These are phyloP conservation scores for Sanghuangporus weigelae DNA, from an alignment of 1,284 basidiomycete genomes.

Conservation along the genomic window DNA sequence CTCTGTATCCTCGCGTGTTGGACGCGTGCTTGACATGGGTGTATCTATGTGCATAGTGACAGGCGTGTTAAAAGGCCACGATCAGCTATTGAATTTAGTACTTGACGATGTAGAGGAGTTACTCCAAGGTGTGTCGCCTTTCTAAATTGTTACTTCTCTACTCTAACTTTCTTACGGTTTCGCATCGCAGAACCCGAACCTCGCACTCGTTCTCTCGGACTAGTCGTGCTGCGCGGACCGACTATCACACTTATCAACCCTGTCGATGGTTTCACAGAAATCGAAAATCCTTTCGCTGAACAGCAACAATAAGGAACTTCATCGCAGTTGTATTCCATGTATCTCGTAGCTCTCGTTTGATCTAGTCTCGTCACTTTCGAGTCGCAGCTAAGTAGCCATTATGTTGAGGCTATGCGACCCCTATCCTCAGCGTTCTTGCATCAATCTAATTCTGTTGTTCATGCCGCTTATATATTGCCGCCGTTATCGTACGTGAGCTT, in stretches of 20 bases:
- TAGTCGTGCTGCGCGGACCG: constrained; percentile 87
- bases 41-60: constrained; percentile 53
- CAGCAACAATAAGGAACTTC: constrained; percentile 34
- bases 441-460: background rate
- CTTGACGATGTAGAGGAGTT: constrained; percentile 85
- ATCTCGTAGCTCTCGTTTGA: background rate
- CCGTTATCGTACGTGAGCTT: background rate
- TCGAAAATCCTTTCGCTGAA: constrained; percentile 74
- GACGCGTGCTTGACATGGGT: constrained; percentile 1
- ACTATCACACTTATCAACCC: constrained; percentile 91
- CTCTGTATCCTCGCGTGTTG: background rate
- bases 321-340: background rate
- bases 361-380: background rate
- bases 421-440: background rate
- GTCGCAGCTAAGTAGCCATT: constrained; percentile 6
- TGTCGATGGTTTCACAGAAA: constrained; percentile 89
- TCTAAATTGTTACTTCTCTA: no score
- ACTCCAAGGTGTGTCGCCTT: constrained; percentile 68
- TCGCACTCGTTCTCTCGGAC: constrained; percentile 66
- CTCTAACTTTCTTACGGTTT: no score
- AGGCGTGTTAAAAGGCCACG: constrained; percentile 91
- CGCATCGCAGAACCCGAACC: constrained; percentile 67
- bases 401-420: constrained; percentile 13
- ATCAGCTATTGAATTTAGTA: constrained; percentile 95
- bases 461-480: background rate